A percentile compares a stretch with the other conserved stretches of the same genome.
Conservation (phyloP, 257 asterid species). For the Rehmannia glutinosa region DNA sequence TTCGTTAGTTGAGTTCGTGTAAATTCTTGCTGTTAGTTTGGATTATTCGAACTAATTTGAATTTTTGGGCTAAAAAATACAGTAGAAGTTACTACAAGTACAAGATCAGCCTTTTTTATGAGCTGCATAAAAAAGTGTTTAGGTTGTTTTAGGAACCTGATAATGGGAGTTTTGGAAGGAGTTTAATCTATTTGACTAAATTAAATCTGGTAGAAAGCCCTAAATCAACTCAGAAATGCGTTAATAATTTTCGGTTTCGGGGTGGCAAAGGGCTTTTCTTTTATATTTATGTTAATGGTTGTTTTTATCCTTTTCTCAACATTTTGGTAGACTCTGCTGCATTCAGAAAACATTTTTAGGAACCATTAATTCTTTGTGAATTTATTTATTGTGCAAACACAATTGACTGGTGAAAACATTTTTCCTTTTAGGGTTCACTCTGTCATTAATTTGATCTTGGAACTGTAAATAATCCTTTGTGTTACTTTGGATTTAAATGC, state of each 20-base stretch:
- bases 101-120: not conserved
- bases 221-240: too few relatives aligned
- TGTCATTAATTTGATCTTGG: not conserved
- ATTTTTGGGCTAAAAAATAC: not conserved
- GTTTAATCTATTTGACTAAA: too few relatives aligned
- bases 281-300: too few relatives aligned
- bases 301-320: too few relatives aligned
- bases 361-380: too few relatives aligned
- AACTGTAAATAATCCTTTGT: not conserved
- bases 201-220: too few relatives aligned
- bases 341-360: too few relatives aligned
- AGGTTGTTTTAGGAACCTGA: not conserved
- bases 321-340: too few relatives aligned
- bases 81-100: not conserved
- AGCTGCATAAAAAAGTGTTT: not conserved
- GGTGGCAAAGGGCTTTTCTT: too few relatives aligned
- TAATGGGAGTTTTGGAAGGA: not conserved
- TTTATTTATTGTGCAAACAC: not conserved
- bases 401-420: not conserved
- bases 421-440: not conserved
- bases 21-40: not conserved
- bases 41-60: not conserved
- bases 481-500: slow-evolving; percentile 6
- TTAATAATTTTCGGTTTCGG: too few relatives aligned
- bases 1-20: slow-evolving; percentile 2